Percentiles rank a stretch among this genome's conserved stretches.
Evolutionary conservation across 768 basidiomycete species (phyloP).

Genomic region (Termitomyces eurrhizus): DNA sequence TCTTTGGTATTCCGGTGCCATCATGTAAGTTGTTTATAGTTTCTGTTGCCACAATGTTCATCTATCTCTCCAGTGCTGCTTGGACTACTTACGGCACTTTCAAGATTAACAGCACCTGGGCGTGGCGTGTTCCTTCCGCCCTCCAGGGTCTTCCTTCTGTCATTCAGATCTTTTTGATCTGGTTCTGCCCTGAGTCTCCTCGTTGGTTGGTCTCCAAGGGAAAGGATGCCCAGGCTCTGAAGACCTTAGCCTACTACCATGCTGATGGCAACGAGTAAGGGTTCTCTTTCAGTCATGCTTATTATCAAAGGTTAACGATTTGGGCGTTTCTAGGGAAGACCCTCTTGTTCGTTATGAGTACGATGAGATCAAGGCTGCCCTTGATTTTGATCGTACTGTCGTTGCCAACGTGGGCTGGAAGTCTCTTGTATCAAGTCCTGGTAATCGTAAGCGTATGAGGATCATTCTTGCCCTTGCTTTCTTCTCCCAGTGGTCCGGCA

Average conservation of each 20-base stretch:
- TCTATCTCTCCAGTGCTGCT: conserved; percentile 55
- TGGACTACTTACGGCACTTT: conserved; percentile 85
- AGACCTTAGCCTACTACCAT: conserved; percentile 79
- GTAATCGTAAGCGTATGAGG: conserved; percentile 72
- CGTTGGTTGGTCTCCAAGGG: conserved; percentile 81
- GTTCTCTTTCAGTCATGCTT: neutral
- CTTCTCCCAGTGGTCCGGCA: conserved; percentile 87
- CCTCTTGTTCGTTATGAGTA: conserved; percentile 71
- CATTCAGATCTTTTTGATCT: conserved; percentile 61
- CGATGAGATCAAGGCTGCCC: conserved; percentile 76
- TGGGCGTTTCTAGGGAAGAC: conserved; percentile 38
- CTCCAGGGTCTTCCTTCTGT: conserved; percentile 70
- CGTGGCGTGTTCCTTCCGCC: conserved; percentile 80
- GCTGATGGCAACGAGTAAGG: conserved; percentile 64
- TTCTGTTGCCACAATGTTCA: neutral
- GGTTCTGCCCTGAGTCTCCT: conserved; percentile 78
- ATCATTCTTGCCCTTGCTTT: conserved; percentile 77
- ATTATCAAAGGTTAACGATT: neutral
- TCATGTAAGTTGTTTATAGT: conserved; percentile 31
- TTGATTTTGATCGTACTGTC: conserved; percentile 62
- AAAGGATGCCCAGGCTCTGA: conserved; percentile 60
- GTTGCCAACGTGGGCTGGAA: conserved; percentile 63
- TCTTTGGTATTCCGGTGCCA: conserved; percentile 83
- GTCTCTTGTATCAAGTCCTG: conserved; percentile 58
- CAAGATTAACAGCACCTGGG: conserved; percentile 62